phyloP scores from a whole-genome alignment of 2,329 filamentous ascomycete genomes.

The Alternaria tenuissima region DNA sequence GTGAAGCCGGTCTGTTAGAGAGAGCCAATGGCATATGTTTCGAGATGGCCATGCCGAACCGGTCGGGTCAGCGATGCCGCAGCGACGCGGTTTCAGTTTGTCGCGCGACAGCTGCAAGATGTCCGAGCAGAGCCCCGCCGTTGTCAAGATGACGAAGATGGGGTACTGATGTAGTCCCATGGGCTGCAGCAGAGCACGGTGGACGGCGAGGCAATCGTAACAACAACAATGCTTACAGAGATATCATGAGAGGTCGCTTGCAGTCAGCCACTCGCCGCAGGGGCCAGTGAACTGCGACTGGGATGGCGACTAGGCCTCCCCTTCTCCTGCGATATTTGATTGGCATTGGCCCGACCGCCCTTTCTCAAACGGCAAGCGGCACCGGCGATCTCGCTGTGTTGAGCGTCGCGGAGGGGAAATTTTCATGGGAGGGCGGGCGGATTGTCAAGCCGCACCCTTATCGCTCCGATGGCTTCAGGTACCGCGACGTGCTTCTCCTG shows the following conservation, averaged over 20 bases:
- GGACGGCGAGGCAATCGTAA: conserved; percentile 11
- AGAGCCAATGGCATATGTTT: conserved; percentile 26
- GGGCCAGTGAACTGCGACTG: conserved; percentile 25
- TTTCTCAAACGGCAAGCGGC: conserved; percentile 33
- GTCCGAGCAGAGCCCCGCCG: conserved; percentile 5
- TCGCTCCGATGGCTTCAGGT: conserved; percentile 33
- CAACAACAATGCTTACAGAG: neutral
- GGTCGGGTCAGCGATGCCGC: conserved; percentile 14
- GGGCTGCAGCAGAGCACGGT: conserved; percentile 14
- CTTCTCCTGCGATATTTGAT: conserved; percentile 18
- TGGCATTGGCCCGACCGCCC: conserved; percentile 34
- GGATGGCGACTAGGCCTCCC: conserved; percentile 21
- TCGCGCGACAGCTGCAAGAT: neutral
- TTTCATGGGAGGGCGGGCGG: conserved; percentile 30
- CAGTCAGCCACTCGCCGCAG: conserved; percentile 14
- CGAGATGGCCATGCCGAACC: conserved; percentile 3
- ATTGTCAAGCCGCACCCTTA: conserved; percentile 20
- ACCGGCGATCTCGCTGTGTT: conserved; percentile 31
- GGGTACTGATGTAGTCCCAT: conserved; percentile 8
- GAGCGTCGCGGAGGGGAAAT: conserved; percentile 28
- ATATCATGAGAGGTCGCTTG: conserved; percentile 29
- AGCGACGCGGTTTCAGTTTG: conserved; percentile 22
- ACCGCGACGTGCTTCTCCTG: conserved; percentile 12
- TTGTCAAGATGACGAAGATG: conserved; percentile 4
- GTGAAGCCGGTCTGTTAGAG: conserved; percentile 18